Percentiles rank a stretch among this genome's conserved stretches.
Conservation (phyloP, 78 protist species). For the Guillardia theta region DNA sequence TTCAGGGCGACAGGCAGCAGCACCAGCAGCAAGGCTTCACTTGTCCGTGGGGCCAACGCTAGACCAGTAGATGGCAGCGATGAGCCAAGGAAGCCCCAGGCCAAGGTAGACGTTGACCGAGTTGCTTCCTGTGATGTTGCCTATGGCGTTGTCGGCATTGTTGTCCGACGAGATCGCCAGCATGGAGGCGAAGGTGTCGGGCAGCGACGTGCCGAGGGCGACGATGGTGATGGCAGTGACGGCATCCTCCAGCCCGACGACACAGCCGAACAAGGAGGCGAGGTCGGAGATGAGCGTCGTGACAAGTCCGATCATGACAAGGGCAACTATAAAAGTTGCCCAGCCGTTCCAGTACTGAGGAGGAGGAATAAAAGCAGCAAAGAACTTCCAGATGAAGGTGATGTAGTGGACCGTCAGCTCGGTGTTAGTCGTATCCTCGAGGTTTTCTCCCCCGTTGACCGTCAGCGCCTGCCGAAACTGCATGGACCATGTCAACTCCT, state of each 20-base stretch:
- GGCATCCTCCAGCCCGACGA: not conserved
- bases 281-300: not conserved
- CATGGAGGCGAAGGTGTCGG: slow-evolving; percentile 56
- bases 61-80: slow-evolving; percentile 35
- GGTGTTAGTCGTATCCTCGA: not conserved
- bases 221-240: slow-evolving; percentile 57
- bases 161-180: slow-evolving; percentile 15
- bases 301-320: not conserved
- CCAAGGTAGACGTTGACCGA: slow-evolving; percentile 44
- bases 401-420: not conserved
- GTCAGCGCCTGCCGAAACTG: not conserved
- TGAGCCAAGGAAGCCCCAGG: slow-evolving; percentile 41
- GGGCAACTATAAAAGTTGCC: not conserved
- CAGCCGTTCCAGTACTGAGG: not conserved
- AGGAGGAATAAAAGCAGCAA: not conserved
- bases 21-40: no score
- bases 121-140: slow-evolving; percentile 57
- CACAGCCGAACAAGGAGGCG: slow-evolving; percentile 28
- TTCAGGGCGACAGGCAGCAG: no score
- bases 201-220: slow-evolving; percentile 59
- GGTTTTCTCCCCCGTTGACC: not conserved
- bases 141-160: slow-evolving; percentile 42
- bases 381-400: not conserved
- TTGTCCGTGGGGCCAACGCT: not conserved
- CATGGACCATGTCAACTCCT: not conserved